These are phyloP conservation scores for Schoenoplectus tabernaemontani DNA, from an alignment of 202 grass and related monocot genomes.

Conservation along the genomic window DNA sequence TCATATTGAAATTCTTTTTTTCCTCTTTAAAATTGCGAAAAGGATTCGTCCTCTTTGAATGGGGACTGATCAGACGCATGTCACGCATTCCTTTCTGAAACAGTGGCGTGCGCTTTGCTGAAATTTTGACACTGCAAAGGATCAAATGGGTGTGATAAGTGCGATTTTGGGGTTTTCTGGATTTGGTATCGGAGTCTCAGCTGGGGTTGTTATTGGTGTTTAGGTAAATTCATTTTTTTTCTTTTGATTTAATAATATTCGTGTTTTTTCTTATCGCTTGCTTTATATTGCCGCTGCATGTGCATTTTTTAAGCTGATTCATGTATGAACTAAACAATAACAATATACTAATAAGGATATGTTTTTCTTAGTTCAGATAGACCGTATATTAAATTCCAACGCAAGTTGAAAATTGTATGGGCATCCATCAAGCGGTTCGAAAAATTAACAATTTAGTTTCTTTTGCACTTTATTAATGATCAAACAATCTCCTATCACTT, in stretches of 20 bases:
- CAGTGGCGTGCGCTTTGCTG: constrained; percentile 12
- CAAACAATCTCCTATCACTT: background rate
- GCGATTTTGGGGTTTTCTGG: constrained; percentile 68
- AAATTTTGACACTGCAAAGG: constrained; percentile 24
- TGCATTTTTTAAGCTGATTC: too few relatives aligned
- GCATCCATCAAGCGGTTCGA: background rate
- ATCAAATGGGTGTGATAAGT: constrained; percentile 61
- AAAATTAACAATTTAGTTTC: background rate
- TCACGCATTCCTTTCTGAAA: background rate
- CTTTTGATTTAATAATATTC: background rate
- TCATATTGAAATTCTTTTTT: background rate
- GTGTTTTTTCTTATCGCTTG: background rate
- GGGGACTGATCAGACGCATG: background rate
- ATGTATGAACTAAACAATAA: too few relatives aligned
- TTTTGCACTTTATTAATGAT: background rate
- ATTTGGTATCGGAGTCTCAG: constrained; percentile 64
- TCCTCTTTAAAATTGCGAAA: background rate
- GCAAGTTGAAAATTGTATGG: background rate
- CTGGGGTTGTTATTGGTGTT: constrained; percentile 77
- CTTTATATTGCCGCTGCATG: background rate
- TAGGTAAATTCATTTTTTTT: constrained; percentile 38
- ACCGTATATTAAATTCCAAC: background rate
- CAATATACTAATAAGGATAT: too few relatives aligned
- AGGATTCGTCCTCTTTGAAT: constrained; percentile 8
- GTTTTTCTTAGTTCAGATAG: background rate